These are phyloP conservation scores for Rhizophagus clarus DNA, from an alignment of 192 early-diverging fungal species.

Conservation along the genomic window DNA sequence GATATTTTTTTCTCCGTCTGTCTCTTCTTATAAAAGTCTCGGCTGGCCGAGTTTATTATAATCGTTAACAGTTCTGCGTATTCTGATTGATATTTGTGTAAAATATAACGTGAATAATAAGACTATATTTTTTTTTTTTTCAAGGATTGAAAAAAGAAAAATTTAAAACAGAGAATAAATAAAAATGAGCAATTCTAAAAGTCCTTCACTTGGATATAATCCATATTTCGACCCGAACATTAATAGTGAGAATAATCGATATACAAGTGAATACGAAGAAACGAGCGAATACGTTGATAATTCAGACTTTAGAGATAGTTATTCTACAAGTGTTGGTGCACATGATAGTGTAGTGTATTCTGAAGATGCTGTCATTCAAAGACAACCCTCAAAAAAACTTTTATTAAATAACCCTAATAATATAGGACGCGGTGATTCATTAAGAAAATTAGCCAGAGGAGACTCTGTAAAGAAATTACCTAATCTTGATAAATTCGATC, in stretches of 20 bases:
- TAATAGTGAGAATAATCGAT: neutral
- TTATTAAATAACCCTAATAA: neutral
- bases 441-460: slow-evolving; percentile 12
- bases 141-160: neutral
- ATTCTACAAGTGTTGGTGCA: neutral
- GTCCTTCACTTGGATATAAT: neutral
- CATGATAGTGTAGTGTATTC: neutral
- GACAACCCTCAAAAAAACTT: slow-evolving; percentile 3
- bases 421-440: neutral
- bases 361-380: neutral
- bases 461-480: neutral
- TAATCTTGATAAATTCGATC: slow-evolving; percentile 18
- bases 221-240: neutral
- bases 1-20: too few species aligned
- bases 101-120: neutral
- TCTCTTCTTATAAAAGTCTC: neutral
- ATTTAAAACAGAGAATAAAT: neutral
- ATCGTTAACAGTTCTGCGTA: neutral
- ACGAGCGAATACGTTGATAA: neutral
- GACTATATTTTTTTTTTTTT: neutral
- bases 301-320: neutral
- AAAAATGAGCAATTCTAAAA: neutral
- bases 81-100: neutral
- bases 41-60: slow-evolving; percentile 4
- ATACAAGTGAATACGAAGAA: slow-evolving; percentile 1